These are phyloP conservation scores for Funneliformis caledonium DNA, from an alignment of 371 early-diverging fungal genomes.

Conservation along the genomic window DNA sequence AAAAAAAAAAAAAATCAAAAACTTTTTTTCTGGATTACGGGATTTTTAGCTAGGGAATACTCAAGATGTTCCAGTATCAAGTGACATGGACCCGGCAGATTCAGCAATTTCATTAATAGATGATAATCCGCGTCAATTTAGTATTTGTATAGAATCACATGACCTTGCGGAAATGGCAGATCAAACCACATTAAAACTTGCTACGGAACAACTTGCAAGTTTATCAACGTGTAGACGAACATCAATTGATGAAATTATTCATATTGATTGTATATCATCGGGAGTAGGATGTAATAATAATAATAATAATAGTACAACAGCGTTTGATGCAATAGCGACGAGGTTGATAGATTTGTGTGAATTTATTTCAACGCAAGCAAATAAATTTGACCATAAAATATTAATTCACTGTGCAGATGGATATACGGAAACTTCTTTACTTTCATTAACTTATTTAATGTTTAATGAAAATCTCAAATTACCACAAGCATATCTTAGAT, in stretches of 20 bases:
- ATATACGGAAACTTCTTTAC: conserved; percentile 62
- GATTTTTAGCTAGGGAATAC: conserved; percentile 61
- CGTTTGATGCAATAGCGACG: conserved; percentile 41
- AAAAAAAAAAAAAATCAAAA: not conserved
- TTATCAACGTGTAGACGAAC: conserved; percentile 43
- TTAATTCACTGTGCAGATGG: conserved; percentile 69
- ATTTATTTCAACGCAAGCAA: conserved; percentile 52
- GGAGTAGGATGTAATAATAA: conserved; percentile 39
- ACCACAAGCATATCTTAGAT: conserved; percentile 62
- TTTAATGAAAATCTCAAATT: conserved; percentile 53
- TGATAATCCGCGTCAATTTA: conserved; percentile 56
- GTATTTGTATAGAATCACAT: conserved; percentile 66
- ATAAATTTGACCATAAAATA: conserved; percentile 46
- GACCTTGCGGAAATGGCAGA: conserved; percentile 60
- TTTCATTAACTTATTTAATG: conserved; percentile 62
- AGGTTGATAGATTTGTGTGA: conserved; percentile 46
- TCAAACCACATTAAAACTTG: conserved; percentile 50
- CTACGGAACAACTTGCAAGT: conserved; percentile 50
- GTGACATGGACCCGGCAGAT: conserved; percentile 34
- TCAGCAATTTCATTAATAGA: conserved; percentile 45
- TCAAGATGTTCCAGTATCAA: conserved; percentile 58
- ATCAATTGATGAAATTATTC: conserved; percentile 54
- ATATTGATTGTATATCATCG: conserved; percentile 53
- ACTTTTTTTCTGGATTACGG: not conserved
- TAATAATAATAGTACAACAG: conserved; percentile 28